Evolutionary conservation across 306 rosid genomes (phyloP), one percentile per base, ranked within the genome.

Genomic region (Glycyrrhiza uralensis): DNA sequence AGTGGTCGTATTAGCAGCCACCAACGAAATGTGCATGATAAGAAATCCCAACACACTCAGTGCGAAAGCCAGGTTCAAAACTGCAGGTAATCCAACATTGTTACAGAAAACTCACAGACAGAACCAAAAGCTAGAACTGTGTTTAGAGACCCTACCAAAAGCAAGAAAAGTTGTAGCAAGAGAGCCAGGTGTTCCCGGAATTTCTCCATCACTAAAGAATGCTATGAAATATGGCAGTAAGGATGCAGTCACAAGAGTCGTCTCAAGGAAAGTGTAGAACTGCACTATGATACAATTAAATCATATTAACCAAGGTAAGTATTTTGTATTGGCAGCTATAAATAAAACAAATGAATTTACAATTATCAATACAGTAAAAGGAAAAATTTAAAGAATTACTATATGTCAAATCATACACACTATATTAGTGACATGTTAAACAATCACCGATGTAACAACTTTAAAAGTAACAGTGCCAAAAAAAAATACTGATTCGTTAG

Each of bases 131-230:
- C 15, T 20, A 41, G 44, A 65, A 45, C 45, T 30, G 72, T 38
- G 55, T 66, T 29, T 46, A 59, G 54, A 42, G 55, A 69, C 32
- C 83, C 73, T 84, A 95, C 99, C 99, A 24, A 95, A 95, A 54
- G 99, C 93, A 80, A 95, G 94, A 83, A 95, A 95, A 68, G 99
- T 95, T 17, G 97, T 95, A 11, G 99, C 99, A 62, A 95, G 99
- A 55, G 99, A 84, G 61, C 99, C 88, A 50, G 99, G 99, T 10
- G 96, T 79, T 66, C 96, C 99, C 7, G 99, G 97, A 54, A 95
- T 89, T 87, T 95, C 99, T 57, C 84, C 96, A 49, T 95, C 97
- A 52, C 96, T 91, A 68, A 95, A 95, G 84, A 95, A 95, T 62
- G 96, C 88, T 20, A 89, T 81, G 69, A 95, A 92, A 74, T 95